Evolutionary conservation across 129 eudicot species (phyloP).

Genomic region (Escallonia herrerae): DNA sequence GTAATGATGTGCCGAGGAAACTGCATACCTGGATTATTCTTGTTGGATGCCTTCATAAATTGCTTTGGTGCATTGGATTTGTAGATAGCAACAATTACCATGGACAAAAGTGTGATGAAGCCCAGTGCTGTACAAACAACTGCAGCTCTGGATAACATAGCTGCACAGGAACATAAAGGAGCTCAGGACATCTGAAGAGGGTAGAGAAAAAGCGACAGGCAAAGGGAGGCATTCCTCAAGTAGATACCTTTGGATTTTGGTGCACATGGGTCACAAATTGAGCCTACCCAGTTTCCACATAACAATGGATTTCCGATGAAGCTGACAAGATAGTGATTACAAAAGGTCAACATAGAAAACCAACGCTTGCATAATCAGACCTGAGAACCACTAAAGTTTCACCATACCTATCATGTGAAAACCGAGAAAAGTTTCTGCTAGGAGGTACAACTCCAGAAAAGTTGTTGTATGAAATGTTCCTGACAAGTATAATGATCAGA

Average conservation of each 20-base stretch:
- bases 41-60: slow-evolving; percentile 32
- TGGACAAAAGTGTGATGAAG: slow-evolving; percentile 45
- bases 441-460: slow-evolving; percentile 62
- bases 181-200: background rate
- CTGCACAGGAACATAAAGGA: slow-evolving; percentile 22
- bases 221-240: background rate
- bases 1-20: background rate
- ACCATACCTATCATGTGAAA: slow-evolving; percentile 61
- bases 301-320: slow-evolving; percentile 67
- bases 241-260: slow-evolving; percentile 46
- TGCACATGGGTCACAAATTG: slow-evolving; percentile 63
- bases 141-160: slow-evolving; percentile 46
- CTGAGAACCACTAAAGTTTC: background rate
- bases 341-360: background rate
- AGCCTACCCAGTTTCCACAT: slow-evolving; percentile 85
- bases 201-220: background rate
- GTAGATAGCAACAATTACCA: slow-evolving; percentile 46
- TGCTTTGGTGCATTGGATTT: slow-evolving; percentile 47
- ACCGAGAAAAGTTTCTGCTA: slow-evolving; percentile 55
- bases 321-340: slow-evolving; percentile 31
- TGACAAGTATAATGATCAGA: slow-evolving; percentile 19
- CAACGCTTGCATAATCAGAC: background rate
- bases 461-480: slow-evolving; percentile 82
- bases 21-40: slow-evolving; percentile 40
- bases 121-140: slow-evolving; percentile 62